Evolutionary conservation across 192 early-diverging fungal species (phyloP).

Genomic region (Funneliformis geosporum): DNA sequence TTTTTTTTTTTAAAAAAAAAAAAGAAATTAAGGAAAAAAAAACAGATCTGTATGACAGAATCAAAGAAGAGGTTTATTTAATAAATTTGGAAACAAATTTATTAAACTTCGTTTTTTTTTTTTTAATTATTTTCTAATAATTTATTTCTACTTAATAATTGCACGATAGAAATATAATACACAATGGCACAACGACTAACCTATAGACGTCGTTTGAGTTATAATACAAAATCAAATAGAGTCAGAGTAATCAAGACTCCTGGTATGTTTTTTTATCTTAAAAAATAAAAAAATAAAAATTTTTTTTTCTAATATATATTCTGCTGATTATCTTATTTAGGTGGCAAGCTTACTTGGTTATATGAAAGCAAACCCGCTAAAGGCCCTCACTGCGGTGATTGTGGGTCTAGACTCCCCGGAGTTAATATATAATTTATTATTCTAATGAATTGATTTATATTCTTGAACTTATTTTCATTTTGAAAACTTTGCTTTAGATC

Average conservation of each 20-base stretch:
- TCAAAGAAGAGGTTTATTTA: neutral
- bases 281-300: neutral
- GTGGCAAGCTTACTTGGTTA: constrained; percentile 89
- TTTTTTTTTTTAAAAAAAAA: too few species aligned
- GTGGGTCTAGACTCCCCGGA: constrained; percentile 86
- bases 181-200: constrained; percentile 75
- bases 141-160: neutral
- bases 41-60: too few species aligned
- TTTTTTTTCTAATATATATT: neutral
- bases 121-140: too few species aligned
- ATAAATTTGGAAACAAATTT: neutral
- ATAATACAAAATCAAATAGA: constrained; percentile 92
- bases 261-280: constrained; percentile 46
- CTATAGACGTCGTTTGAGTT: constrained; percentile 76
- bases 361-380: constrained; percentile 92
- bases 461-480: neutral
- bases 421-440: constrained; percentile 37
- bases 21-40: too few species aligned
- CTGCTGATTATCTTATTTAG: constrained; percentile 35
- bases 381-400: constrained; percentile 97
- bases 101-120: neutral
- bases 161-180: constrained; percentile 22
- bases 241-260: constrained; percentile 86
- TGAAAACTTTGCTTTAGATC: constrained; percentile 48
- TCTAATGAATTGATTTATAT: neutral